Evolutionary conservation across 441 rosid species (phyloP).

Genomic region (Populus trichocarpa): DNA sequence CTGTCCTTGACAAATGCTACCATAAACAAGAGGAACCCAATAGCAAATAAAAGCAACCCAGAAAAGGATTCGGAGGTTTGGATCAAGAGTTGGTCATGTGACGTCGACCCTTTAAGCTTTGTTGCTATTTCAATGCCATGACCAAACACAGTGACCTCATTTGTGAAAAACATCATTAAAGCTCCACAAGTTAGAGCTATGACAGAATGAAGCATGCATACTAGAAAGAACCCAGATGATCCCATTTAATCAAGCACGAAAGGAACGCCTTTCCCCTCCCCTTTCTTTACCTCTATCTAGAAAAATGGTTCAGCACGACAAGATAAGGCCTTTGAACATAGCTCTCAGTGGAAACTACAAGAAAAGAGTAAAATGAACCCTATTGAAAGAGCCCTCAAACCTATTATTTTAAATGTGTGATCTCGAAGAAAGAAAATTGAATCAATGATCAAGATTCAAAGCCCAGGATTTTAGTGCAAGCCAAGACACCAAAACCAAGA

Average conservation of each 20-base stretch:
- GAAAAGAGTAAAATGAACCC: slow-evolving; percentile 1
- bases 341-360: neutral
- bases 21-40: slow-evolving; percentile 67
- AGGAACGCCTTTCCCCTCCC: neutral
- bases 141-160: slow-evolving; percentile 47
- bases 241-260: slow-evolving; percentile 18
- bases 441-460: neutral
- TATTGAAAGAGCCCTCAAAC: slow-evolving; percentile 10
- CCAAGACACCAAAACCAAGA: slow-evolving; percentile 2
- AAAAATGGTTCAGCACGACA: no score
- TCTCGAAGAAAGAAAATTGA: neutral
- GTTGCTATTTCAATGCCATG: slow-evolving; percentile 59
- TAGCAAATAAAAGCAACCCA: slow-evolving; percentile 68
- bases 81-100: slow-evolving; percentile 73
- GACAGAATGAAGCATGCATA: slow-evolving; percentile 64
- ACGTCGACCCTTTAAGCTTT: slow-evolving; percentile 74
- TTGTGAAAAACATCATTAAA: slow-evolving; percentile 68
- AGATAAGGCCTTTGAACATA: neutral
- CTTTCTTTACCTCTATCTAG: neutral
- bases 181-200: slow-evolving; percentile 67
- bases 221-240: slow-evolving; percentile 53
- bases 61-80: slow-evolving; percentile 80
- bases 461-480: neutral
- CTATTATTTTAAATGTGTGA: neutral
- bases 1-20: slow-evolving; percentile 69